A percentile compares a stretch with the other conserved stretches of the same genome.
Conservation (phyloP, 1,284 basidiomycete genomes). For the Lignosus rhinocerotis region DNA sequence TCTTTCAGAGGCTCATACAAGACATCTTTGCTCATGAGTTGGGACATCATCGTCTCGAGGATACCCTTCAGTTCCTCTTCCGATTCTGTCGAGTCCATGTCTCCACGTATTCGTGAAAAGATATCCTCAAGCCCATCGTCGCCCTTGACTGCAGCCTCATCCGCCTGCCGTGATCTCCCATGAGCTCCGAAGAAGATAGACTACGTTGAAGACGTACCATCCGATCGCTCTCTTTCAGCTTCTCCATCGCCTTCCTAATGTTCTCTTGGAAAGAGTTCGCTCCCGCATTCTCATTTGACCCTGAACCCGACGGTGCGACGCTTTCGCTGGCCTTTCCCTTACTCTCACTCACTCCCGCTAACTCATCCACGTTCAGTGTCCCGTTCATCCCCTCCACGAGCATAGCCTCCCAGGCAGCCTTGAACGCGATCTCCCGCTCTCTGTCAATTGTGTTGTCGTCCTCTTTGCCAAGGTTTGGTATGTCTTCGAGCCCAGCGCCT, state of each 20-base stretch:
- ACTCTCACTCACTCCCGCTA: conserved; percentile 11
- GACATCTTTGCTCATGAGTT: conserved; percentile 93
- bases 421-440: conserved; percentile 48
- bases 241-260: conserved; percentile 79
- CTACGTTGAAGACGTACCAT: conserved; percentile 27
- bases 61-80: conserved; percentile 74
- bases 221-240: conserved; percentile 74
- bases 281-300: conserved; percentile 16
- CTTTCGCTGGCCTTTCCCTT: conserved; percentile 25
- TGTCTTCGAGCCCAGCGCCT: conserved; percentile 47
- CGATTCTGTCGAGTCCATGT: conserved; percentile 37
- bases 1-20: conserved; percentile 93
- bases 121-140: conserved; percentile 30
- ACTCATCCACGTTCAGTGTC: conserved; percentile 37
- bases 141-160: conserved; percentile 29
- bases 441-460: conserved; percentile 40
- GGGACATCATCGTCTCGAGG: conserved; percentile 90
- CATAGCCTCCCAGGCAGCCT: conserved; percentile 77
- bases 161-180: conserved; percentile 27
- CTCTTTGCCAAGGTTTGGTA: conserved; percentile 31
- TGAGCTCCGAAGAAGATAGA: neutral
- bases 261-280: conserved; percentile 71
- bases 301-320: conserved; percentile 5
- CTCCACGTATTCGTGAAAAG: conserved; percentile 11
- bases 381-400: conserved; percentile 69